A percentile compares a stretch with the other conserved stretches of the same genome.
Evolutionary conservation across 305 asterid species (phyloP).

Genomic region (Solanum chacoense): DNA sequence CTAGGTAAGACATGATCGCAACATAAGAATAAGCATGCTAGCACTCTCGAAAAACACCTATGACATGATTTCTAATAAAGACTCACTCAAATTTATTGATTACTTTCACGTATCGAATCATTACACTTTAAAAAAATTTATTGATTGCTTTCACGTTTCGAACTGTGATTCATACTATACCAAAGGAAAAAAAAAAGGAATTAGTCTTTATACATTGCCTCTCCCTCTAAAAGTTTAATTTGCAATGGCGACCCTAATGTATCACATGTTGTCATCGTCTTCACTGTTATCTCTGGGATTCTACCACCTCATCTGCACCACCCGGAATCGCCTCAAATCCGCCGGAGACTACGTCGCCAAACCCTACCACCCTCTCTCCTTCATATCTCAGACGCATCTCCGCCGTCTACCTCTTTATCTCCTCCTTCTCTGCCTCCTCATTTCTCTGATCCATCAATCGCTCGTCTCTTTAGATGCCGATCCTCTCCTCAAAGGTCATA

Average conservation of each 20-base stretch:
- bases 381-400: constrained; percentile 24
- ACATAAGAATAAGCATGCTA: too few relatives aligned
- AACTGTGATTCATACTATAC: neutral
- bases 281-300: constrained; percentile 59
- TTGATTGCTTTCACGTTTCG: neutral
- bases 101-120: too few relatives aligned
- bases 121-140: rapidly evolving
- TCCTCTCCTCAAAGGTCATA: constrained; percentile 79
- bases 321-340: constrained; percentile 57
- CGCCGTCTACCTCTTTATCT: constrained; percentile 59
- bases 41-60: too few relatives aligned
- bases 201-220: neutral
- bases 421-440: constrained; percentile 39
- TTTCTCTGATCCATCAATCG: constrained; percentile 50
- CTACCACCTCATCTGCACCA: constrained; percentile 72
- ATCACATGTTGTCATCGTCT: constrained; percentile 61
- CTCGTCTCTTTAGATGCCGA: constrained; percentile 56
- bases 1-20: too few relatives aligned
- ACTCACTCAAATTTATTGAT: too few relatives aligned
- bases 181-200: neutral
- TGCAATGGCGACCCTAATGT: constrained; percentile 60
- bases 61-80: too few relatives aligned
- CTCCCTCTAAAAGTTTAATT: neutral
- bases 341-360: constrained; percentile 72
- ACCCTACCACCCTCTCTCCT: constrained; percentile 58